phyloP scores from a whole-genome alignment of 768 basidiomycete genomes.

The Pisolithus marmoratus region DNA sequence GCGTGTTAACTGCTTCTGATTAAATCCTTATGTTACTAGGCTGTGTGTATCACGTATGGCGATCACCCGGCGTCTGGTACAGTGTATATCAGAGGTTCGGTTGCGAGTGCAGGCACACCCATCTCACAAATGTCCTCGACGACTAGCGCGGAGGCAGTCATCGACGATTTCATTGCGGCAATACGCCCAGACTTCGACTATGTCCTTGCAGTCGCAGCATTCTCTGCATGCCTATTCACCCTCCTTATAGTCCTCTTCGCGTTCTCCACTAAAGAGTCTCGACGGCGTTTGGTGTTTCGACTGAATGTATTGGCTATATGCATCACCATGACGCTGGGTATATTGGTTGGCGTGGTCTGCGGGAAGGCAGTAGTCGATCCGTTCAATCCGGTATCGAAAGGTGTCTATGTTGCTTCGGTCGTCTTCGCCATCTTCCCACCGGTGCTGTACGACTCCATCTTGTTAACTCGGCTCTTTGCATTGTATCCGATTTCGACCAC shows the following conservation, averaged over 20 bases:
- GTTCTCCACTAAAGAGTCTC: conserved; percentile 24
- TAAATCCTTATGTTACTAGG: too few species aligned
- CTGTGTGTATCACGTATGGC: too few species aligned
- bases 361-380: conserved; percentile 11
- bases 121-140: background rate
- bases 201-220: conserved; percentile 23
- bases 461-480: conserved; percentile 31
- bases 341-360: conserved; percentile 10
- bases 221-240: conserved; percentile 27
- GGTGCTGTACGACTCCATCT: conserved; percentile 32
- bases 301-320: conserved; percentile 25
- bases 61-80: background rate
- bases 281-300: conserved; percentile 27
- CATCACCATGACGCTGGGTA: conserved; percentile 22
- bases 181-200: conserved; percentile 14
- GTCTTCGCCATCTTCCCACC: conserved; percentile 25
- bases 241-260: conserved; percentile 28
- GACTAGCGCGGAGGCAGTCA: background rate
- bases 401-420: conserved; percentile 17
- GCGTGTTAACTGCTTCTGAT: too few species aligned
- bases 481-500: conserved; percentile 27
- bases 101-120: too few species aligned
- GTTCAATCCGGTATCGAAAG: conserved; percentile 9
- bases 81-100: background rate
- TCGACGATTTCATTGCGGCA: conserved; percentile 10